Base-by-base conservation (phyloP, 164 flowering plant genomes). In the Vitis rupestris region DNA sequence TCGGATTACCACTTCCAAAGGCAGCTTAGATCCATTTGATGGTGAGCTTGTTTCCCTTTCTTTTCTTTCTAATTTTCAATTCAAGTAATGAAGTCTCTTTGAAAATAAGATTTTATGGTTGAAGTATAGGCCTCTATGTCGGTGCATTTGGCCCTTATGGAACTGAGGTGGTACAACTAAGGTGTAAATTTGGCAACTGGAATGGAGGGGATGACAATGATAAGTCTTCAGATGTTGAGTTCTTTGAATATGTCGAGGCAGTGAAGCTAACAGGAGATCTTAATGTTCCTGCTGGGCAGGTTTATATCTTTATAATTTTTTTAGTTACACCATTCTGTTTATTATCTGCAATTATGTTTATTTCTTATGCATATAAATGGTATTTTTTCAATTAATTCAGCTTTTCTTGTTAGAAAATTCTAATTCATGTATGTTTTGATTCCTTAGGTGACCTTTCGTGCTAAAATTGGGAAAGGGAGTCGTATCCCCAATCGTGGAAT, bases 271-370 rank as follows among this genome's bases (percentile, higher is more conserved):
- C 99, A 30, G 99, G 99, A 37, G 97, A 95, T 77, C 84, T 92
- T 7, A 90, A 87, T 85, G 92, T 95, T 75, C 99, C 99, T 78
- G 97, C 96, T 77, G 99, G 99, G 76, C 82, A 95, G 98, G 99
- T 90, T 9, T 61, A 47, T 67, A 66, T n/a, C 48, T 56, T 64
- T 31, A 2, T 57, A 10, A 10, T 61, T 61, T 61, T 10, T 23
- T 11, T 37, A 19, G n/a, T 44, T 62, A 10, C 37, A 19, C 12
- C 62, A 19, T 27, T 31, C 49, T 48, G 31, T 53, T 29, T 17
- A 64, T 44, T 75, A n/a, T 27, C 12, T 78, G 65, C 54, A 55
- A 16, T n/a, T 4, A 5, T 29, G 6, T 17, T 53, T 48, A 14
- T 10, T 31, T 61, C 44, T 9, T 44, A 15, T 48, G 44, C 27